These are phyloP conservation scores for Chondrus crispus DNA, from an alignment of 23 red algal species.

Conservation along the genomic window DNA sequence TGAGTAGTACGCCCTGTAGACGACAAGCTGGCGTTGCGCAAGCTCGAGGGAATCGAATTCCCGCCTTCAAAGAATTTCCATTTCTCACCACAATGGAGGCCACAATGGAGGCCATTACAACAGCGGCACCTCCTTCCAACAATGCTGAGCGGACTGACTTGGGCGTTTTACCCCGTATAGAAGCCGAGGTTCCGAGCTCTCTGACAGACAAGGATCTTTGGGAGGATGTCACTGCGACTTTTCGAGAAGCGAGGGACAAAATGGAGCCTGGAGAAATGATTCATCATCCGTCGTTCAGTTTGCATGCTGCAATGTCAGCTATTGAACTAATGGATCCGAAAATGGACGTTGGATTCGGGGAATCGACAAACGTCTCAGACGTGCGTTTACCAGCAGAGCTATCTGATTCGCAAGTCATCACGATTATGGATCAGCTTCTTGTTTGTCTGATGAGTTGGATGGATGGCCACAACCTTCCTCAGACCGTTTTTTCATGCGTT, in stretches of 20 bases:
- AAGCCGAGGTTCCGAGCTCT: too few species aligned
- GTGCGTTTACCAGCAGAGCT: slow-evolving; percentile 22
- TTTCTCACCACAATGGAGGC: too few species aligned
- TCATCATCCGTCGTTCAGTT: slow-evolving; percentile 33
- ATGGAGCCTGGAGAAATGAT: slow-evolving; percentile 63
- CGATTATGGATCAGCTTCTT: slow-evolving; percentile 52
- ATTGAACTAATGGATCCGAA: slow-evolving; percentile 80
- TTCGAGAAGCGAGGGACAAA: slow-evolving; percentile 21
- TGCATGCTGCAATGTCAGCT: slow-evolving; percentile 75
- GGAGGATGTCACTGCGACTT: slow-evolving; percentile 65
- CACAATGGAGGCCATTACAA: too few species aligned
- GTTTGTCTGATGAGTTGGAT: slow-evolving; percentile 53
- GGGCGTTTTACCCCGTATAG: too few species aligned
- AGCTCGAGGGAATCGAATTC: too few species aligned
- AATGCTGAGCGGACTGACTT: too few species aligned
- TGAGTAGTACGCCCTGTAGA: too few species aligned
- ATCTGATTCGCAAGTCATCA: slow-evolving; percentile 38
- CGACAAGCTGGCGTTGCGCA: too few species aligned
- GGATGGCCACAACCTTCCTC: slow-evolving; percentile 49
- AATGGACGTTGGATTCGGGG: slow-evolving; percentile 72
- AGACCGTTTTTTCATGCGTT: slow-evolving; percentile 70
- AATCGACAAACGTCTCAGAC: slow-evolving; percentile 10
- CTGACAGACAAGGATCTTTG: slow-evolving; percentile 20
- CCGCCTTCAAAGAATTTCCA: too few species aligned
- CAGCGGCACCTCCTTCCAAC: too few species aligned